phyloP scores from a whole-genome alignment of 306 rosid genomes.

The Purshia tridentata region DNA sequence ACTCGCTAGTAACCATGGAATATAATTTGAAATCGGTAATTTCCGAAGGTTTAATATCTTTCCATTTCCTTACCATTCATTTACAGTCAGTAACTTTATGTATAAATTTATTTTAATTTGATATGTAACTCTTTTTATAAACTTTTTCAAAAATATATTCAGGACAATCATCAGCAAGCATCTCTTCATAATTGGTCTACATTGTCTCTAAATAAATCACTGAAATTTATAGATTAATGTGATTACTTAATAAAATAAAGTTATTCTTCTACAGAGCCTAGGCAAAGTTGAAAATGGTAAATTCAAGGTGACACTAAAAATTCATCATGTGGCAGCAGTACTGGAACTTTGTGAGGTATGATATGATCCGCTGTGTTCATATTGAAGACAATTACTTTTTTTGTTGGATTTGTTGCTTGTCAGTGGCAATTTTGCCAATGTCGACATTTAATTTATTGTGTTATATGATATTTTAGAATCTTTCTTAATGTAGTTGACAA shows the following conservation, averaged over 20 bases:
- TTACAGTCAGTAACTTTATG: neutral
- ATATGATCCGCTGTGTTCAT: slow-evolving; percentile 32
- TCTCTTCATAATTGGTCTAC: neutral
- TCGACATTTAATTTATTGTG: neutral
- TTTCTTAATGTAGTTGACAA: slow-evolving; percentile 29
- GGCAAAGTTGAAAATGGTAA: slow-evolving; percentile 70
- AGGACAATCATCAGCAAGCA: neutral
- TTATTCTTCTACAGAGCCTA: slow-evolving; percentile 53
- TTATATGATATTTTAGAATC: slow-evolving; percentile 21
- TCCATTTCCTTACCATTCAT: neutral
- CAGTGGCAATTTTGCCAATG: neutral
- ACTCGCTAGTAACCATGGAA: no score
- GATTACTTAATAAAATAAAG: slow-evolving; percentile 18
- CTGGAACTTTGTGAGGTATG: slow-evolving; percentile 91
- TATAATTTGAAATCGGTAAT: neutral
- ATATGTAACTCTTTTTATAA: neutral
- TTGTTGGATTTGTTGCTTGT: neutral
- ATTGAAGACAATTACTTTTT: neutral
- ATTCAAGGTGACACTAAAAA: slow-evolving; percentile 66
- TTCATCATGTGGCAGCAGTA: slow-evolving; percentile 69
- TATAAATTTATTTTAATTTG: neutral
- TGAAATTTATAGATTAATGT: neutral
- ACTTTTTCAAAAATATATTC: neutral
- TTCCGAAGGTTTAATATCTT: neutral
- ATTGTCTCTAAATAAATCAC: neutral